Conservation (phyloP, 2,329 filamentous ascomycete genomes). For the Cladosporium sp. region DNA sequence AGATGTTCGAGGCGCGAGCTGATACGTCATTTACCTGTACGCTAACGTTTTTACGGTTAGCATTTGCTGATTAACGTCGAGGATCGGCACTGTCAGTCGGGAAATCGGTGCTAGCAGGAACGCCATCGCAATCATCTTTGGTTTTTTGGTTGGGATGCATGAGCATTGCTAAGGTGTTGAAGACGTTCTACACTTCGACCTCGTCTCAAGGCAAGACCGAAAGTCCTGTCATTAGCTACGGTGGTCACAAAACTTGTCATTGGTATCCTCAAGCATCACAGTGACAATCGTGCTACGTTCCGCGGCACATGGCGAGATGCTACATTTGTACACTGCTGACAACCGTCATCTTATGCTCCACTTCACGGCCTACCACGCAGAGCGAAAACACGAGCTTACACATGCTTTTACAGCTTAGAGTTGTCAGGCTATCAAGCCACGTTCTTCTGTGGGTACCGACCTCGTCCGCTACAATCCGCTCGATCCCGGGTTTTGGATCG, state of each 20-base stretch:
- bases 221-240: background rate
- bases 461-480: background rate
- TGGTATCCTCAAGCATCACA: background rate
- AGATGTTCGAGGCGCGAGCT: conserved; percentile 5
- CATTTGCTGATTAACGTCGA: background rate
- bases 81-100: background rate
- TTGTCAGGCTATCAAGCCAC: background rate
- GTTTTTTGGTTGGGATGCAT: background rate
- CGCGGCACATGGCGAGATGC: background rate
- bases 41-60: background rate
- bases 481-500: background rate
- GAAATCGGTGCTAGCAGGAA: background rate
- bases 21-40: background rate
- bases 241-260: background rate
- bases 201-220: background rate
- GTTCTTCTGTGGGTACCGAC: background rate
- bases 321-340: background rate
- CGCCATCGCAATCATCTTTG: background rate
- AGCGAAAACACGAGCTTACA: background rate
- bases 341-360: background rate
- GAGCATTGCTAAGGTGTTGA: background rate
- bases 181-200: background rate
- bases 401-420: background rate
- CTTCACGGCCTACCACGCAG: background rate
- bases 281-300: background rate